phyloP scores from a whole-genome alignment of 768 basidiomycete genomes.

The Suillus clintonianus region DNA sequence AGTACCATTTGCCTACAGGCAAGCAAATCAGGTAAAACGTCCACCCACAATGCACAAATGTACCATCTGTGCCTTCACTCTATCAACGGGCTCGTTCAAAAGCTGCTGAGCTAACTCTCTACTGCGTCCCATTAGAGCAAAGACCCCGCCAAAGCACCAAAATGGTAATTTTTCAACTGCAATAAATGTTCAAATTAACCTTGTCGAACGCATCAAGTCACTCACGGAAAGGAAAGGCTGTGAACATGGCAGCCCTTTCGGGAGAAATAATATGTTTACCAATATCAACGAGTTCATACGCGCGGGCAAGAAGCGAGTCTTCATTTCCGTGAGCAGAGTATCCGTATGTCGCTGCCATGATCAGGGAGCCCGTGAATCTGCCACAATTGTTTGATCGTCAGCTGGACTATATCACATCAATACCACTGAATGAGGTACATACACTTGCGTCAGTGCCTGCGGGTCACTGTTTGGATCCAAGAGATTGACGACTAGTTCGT shows the following conservation, averaged over 20 bases:
- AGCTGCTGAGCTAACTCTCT: not conserved
- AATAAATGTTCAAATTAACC: not conserved
- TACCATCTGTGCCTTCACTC: not conserved
- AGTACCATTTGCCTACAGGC: not conserved
- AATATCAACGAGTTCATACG: not conserved
- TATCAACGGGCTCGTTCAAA: conserved; percentile 2
- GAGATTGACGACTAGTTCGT: not conserved
- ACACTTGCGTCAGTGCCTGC: not conserved
- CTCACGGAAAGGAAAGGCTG: conserved; percentile 7
- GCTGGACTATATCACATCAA: not conserved
- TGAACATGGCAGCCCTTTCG: conserved; percentile 1
- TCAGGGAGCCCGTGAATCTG: conserved; percentile 1
- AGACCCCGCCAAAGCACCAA: conserved; percentile 9
- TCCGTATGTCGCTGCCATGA: conserved; percentile 6
- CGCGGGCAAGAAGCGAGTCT: not conserved
- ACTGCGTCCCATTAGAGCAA: not conserved
- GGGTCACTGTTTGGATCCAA: not conserved
- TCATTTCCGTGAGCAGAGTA: not conserved
- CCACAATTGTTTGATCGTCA: not conserved
- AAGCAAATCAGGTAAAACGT: not conserved
- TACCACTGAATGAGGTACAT: not conserved
- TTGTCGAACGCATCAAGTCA: not conserved
- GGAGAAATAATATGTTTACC: not conserved
- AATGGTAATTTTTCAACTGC: conserved; percentile 5
- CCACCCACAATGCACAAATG: not conserved